A percentile compares a stretch with the other conserved stretches of the same genome.
Conservation (phyloP, 2,329 filamentous ascomycete genomes). For the Epichloe sibirici region DNA sequence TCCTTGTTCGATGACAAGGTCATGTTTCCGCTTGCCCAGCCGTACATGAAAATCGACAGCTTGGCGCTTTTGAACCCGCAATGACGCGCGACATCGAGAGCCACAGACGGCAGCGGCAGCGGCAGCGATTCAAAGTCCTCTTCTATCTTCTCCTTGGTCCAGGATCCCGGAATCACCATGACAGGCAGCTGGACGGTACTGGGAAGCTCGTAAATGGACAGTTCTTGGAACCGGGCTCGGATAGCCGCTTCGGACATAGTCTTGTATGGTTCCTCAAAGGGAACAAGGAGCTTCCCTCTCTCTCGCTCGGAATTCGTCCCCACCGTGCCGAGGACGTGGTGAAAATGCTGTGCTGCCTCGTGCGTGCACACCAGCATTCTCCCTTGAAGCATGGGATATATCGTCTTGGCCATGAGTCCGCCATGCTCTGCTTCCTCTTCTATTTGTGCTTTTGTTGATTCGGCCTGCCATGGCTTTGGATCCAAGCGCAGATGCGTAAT, state of each 20-base stretch:
- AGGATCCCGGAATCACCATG: conserved; percentile 16
- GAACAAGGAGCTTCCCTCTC: conserved; percentile 22
- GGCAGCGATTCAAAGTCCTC: conserved; percentile 12
- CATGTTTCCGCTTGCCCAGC: conserved; percentile 22
- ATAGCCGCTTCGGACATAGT: conserved; percentile 7
- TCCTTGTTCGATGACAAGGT: conserved; percentile 31
- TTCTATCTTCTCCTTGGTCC: conserved; percentile 16
- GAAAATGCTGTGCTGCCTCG: conserved; percentile 27
- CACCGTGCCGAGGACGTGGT: conserved; percentile 22
- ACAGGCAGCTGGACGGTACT: conserved; percentile 22
- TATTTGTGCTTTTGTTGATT: conserved; percentile 21
- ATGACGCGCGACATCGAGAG: conserved; percentile 20
- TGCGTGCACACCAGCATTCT: conserved; percentile 25
- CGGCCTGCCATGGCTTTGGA: conserved; percentile 21
- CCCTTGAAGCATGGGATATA: conserved; percentile 23
- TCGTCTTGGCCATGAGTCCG: conserved; percentile 20
- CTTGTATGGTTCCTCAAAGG: conserved; percentile 11
- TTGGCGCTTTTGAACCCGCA: conserved; percentile 24
- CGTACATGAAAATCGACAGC: conserved; percentile 27
- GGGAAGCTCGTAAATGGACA: conserved; percentile 22
- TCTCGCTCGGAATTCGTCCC: conserved; percentile 25
- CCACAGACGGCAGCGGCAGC: conserved; percentile 18
- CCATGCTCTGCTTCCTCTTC: conserved; percentile 20
- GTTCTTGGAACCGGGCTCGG: conserved; percentile 18
- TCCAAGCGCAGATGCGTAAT: conserved; percentile 24